phyloP scores from a whole-genome alignment of 2,329 filamentous ascomycete genomes.

The Alternaria alternata region DNA sequence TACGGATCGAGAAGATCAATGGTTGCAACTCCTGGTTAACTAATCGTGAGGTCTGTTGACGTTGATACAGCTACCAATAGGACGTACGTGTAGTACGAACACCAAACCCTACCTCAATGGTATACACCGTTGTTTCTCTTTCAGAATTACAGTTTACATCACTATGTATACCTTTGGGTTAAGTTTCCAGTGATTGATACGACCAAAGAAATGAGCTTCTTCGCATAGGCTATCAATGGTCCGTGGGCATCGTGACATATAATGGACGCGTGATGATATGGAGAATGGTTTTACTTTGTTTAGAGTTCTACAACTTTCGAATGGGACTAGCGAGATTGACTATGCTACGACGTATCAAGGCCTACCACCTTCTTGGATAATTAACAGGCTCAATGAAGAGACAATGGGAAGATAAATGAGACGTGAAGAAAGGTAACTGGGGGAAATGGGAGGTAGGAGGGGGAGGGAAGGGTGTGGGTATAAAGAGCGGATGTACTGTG shows the following conservation, averaged over 20 bases:
- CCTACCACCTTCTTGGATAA: neutral
- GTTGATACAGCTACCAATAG: too few species aligned
- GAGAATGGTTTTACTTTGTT: conserved; percentile 5
- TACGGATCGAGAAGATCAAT: neutral
- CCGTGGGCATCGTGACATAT: neutral
- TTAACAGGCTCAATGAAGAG: conserved; percentile 5
- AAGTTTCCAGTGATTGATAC: neutral
- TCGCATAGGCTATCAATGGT: neutral
- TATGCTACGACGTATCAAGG: neutral
- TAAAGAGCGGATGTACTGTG: conserved; percentile 18
- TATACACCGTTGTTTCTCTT: too few species aligned
- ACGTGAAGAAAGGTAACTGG: conserved; percentile 4
- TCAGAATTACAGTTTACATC: neutral
- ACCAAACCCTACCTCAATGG: too few species aligned
- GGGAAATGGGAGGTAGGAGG: neutral
- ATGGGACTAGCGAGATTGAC: neutral
- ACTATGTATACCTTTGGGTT: neutral
- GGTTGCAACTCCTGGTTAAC: neutral
- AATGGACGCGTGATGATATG: neutral
- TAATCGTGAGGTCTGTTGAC: neutral
- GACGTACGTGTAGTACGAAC: too few species aligned
- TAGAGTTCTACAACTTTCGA: neutral
- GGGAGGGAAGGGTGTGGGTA: conserved; percentile 1
- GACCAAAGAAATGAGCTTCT: neutral
- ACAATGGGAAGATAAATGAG: conserved; percentile 2